Base-by-base conservation (phyloP, 495 filamentous ascomycete genomes). In the Penicillium atrosanguineum region DNA sequence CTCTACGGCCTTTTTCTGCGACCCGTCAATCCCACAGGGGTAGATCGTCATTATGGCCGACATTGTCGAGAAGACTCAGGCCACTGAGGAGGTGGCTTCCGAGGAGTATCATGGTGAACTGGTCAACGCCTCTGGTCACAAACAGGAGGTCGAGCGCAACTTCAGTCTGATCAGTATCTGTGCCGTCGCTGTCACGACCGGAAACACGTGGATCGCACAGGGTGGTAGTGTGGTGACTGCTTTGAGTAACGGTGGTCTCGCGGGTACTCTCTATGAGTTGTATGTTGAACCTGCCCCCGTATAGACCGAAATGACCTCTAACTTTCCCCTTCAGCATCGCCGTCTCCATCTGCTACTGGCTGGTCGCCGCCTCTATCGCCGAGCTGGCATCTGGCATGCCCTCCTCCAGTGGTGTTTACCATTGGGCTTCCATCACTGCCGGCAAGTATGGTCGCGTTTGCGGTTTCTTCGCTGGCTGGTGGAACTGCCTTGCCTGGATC, bases 301-400 rank as follows among this genome's bases (percentile, higher is more conserved):
- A n/a, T 36, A 12, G 21, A 7, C 19, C n/a, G 4, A 12, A 52
- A n/a, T 25, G 6, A 20, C n/a, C 0, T 34, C 54, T 65, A 59
- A 68, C 57, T 48, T n/a, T 11, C n/a, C 25, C 0, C 34, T 41
- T 19, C 36, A 77, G 74, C 26, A 75, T 78, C 6, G 73, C 67
- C 2, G 77, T 78, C 1, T 78, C 76, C 4, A 47, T 79, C 16
- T 81, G 75, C 46, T 82, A 82, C 55, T 74, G 71, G 55, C 59
- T 81, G 23, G 76, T 82, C 34, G 77, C 78, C 1, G 78, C 82
- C 4, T 85, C 80, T 4, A 80, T 88, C 31, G 82, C 84, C 7
- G 82, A 93, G 73, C 75, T 94, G 55, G 88, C 89, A 25, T 91
- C 88, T 5, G 81, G 87, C 6, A 87, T 95, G 63, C 89, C 90